These are phyloP conservation scores for Tolypocladium capitatum DNA, from an alignment of 2,329 filamentous ascomycete genomes.

Conservation along the genomic window DNA sequence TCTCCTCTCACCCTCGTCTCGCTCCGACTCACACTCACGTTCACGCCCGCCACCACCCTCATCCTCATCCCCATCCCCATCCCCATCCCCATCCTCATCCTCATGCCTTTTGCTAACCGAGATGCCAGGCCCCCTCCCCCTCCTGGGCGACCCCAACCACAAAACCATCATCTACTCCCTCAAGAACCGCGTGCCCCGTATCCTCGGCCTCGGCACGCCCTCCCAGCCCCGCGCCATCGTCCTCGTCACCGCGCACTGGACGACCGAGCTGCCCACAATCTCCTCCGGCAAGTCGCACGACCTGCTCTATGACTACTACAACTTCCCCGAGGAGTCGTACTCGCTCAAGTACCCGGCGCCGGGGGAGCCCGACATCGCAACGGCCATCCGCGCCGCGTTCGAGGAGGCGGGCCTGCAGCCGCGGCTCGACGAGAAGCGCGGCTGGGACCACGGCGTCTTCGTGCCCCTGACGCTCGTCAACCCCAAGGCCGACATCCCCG, in stretches of 20 bases:
- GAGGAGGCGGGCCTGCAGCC: slow-evolving; percentile 30
- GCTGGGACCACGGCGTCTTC: slow-evolving; percentile 51
- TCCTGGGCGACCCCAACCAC: slow-evolving; percentile 42
- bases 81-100: neutral
- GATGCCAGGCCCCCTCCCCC: slow-evolving; percentile 37
- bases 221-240: slow-evolving; percentile 38
- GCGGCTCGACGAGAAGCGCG: slow-evolving; percentile 23
- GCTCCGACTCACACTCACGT: neutral
- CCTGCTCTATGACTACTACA: slow-evolving; percentile 45
- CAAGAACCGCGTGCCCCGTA: slow-evolving; percentile 36
- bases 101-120: neutral
- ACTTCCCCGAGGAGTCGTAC: slow-evolving; percentile 44
- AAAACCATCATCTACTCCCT: slow-evolving; percentile 37
- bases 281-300: slow-evolving; percentile 32
- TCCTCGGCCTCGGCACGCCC: slow-evolving; percentile 39
- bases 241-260: slow-evolving; percentile 47
- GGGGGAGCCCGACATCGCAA: slow-evolving; percentile 39
- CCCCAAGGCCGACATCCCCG: slow-evolving; percentile 36
- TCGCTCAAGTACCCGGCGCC: slow-evolving; percentile 41
- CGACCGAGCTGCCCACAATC: slow-evolving; percentile 33
- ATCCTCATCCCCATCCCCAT: neutral
- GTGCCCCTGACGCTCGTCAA: slow-evolving; percentile 41
- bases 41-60: neutral
- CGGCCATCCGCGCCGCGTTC: slow-evolving; percentile 31
- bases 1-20: too few relatives aligned